phyloP scores from a whole-genome alignment of 2,329 filamentous ascomycete genomes.

The Apiospora sp. region DNA sequence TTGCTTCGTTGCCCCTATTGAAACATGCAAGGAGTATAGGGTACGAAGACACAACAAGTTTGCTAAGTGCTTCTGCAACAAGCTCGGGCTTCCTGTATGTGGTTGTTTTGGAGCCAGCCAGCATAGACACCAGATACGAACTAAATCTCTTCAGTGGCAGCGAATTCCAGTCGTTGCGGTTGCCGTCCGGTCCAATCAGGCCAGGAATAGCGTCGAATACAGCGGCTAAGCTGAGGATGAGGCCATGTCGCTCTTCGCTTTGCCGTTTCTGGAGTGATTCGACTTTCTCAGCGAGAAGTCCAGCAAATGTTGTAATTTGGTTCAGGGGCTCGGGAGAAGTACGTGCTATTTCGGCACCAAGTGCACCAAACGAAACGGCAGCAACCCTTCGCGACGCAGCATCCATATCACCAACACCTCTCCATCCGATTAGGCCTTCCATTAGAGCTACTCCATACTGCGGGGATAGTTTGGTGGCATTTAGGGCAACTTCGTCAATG shows the following conservation, averaged over 20 bases:
- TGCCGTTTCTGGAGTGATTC: slow-evolving; percentile 61
- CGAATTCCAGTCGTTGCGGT: slow-evolving; percentile 23
- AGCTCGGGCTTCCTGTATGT: slow-evolving; percentile 69
- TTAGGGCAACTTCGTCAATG: slow-evolving; percentile 77
- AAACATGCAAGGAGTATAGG: slow-evolving; percentile 48
- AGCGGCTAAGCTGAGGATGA: slow-evolving; percentile 68
- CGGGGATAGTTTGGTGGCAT: slow-evolving; percentile 70
- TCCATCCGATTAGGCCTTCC: slow-evolving; percentile 79
- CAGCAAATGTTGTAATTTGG: slow-evolving; percentile 47
- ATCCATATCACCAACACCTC: slow-evolving; percentile 85
- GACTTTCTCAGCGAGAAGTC: slow-evolving; percentile 54
- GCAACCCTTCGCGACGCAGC: slow-evolving; percentile 75
- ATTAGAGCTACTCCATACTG: slow-evolving; percentile 77
- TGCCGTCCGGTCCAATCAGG: slow-evolving; percentile 33
- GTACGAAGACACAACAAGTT: slow-evolving; percentile 62
- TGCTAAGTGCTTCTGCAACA: slow-evolving; percentile 67
- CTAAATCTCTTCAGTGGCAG: slow-evolving; percentile 37
- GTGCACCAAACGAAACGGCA: slow-evolving; percentile 71
- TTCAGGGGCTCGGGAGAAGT: slow-evolving; percentile 33
- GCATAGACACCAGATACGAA: slow-evolving; percentile 44
- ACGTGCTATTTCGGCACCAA: slow-evolving; percentile 54
- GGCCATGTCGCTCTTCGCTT: slow-evolving; percentile 74
- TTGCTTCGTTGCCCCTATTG: not conserved
- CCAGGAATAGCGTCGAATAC: slow-evolving; percentile 58
- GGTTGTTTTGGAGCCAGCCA: slow-evolving; percentile 51